Evolutionary conservation across 75 land plant species (phyloP).

Genomic region (Sequoia sempervirens): DNA sequence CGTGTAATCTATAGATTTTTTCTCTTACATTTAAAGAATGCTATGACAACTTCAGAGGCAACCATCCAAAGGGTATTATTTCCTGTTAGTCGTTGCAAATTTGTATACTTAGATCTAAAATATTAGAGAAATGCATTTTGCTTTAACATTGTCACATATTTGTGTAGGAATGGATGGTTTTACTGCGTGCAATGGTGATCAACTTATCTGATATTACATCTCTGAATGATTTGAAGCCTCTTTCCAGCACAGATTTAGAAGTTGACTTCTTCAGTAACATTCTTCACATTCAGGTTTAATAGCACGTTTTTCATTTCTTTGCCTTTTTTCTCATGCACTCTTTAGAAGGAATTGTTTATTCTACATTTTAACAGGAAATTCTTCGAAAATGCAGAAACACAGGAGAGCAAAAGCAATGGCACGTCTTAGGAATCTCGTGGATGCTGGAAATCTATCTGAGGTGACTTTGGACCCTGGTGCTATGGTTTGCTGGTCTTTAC

Average conservation of each 20-base stretch:
- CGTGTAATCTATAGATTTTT: slow-evolving; percentile 30
- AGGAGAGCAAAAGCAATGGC: slow-evolving; percentile 77
- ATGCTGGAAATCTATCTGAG: slow-evolving; percentile 44
- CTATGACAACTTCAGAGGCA: slow-evolving; percentile 34
- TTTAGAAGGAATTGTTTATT: not conserved
- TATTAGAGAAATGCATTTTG: not conserved
- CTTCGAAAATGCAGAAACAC: slow-evolving; percentile 54
- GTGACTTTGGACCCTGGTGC: slow-evolving; percentile 26
- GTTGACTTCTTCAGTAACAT: slow-evolving; percentile 90
- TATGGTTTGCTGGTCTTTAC: not conserved
- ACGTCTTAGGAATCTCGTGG: slow-evolving; percentile 53
- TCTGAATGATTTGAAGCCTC: slow-evolving; percentile 35
- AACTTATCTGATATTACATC: slow-evolving; percentile 36
- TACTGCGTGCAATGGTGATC: slow-evolving; percentile 74
- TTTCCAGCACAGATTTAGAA: slow-evolving; percentile 70
- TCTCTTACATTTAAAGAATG: slow-evolving; percentile 47
- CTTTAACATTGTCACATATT: not conserved
- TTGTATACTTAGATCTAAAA: not conserved
- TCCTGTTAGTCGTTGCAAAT: not conserved
- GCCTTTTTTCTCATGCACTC: not conserved
- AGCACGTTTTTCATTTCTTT: not conserved
- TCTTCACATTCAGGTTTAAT: slow-evolving; percentile 72
- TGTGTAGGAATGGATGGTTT: slow-evolving; percentile 78
- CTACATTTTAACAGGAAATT: not conserved
- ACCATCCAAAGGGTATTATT: slow-evolving; percentile 31